phyloP scores from a whole-genome alignment of 768 basidiomycete species.

The Punctularia strigosozonata region DNA sequence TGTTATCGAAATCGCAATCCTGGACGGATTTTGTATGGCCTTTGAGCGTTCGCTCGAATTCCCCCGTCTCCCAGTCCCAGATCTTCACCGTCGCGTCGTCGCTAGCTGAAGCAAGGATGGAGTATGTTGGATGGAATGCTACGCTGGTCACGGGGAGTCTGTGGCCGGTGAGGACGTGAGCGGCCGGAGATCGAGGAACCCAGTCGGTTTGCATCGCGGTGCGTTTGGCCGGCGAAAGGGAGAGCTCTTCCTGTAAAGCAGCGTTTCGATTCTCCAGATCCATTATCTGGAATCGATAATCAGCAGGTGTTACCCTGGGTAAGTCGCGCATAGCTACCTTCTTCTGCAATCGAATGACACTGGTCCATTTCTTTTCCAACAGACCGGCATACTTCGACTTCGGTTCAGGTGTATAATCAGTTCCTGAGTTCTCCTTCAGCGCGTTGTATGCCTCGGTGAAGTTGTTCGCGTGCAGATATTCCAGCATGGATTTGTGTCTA shows the following conservation, averaged over 20 bases:
- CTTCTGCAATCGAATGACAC: conserved; percentile 90
- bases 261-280: conserved; percentile 82
- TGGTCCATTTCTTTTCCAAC: conserved; percentile 97
- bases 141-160: conserved; percentile 66
- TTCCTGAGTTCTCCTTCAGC: conserved; percentile 38
- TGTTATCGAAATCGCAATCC: conserved; percentile 83
- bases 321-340: conserved; percentile 38
- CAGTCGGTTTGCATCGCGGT: conserved; percentile 68
- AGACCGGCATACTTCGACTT: conserved; percentile 80
- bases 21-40: conserved; percentile 84
- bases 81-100: conserved; percentile 87
- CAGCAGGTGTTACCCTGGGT: no score
- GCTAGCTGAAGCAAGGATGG: conserved; percentile 71
- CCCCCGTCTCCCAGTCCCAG: conserved; percentile 96
- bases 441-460: conserved; percentile 53
- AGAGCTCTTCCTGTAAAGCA: conserved; percentile 62
- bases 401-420: conserved; percentile 70
- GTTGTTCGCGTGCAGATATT: conserved; percentile 60
- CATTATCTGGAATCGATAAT: conserved; percentile 57
- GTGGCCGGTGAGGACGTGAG: conserved; percentile 69
- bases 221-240: conserved; percentile 35
- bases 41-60: conserved; percentile 84
- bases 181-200: conserved; percentile 79
- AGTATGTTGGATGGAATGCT: conserved; percentile 81
- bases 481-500: conserved; percentile 74